Evolutionary conservation across 108 stramenopile genomes (phyloP), one percentile per base, ranked within the genome.

Genomic region (Ochromonas danica): DNA sequence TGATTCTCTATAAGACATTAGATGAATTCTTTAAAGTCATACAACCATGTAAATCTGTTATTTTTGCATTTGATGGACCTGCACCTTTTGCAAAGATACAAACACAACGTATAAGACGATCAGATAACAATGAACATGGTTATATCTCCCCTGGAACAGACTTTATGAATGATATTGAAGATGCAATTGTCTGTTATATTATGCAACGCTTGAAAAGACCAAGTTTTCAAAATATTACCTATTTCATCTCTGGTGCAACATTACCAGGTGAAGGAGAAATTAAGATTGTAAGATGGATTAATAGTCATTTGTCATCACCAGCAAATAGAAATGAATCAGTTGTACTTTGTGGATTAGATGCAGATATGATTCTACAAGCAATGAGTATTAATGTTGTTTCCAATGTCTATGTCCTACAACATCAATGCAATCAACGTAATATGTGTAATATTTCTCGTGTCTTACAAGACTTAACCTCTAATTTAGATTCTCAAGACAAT

Each of bases 1-100:
- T 6, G 22, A 51, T 6, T 14, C 6, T 51, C 14, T 51, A 14
- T 22, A 51, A 51, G 6, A 22, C 6, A 22, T 51, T 51, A 22
- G 45, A 51, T 51, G 45, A 51, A 14, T 6, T 51, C 22, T 51
- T 6, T 6, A 22, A 51, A 51, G 22, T 51, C 22, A 25, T 67
- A 6, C 3, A 31, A 14, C 63, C 63, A 10, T 10, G 31, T 3
- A 28, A 67, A 25, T 67, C 63, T 6, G 63, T 67, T 25, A 25
- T 67, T 36, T 33, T 67, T 10, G 63, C 63, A 25, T 67, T 67
- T 67, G 63, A 67, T 36, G 63, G 63, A 28, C 3, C 10, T 67
- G 63, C 63, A 10, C 63, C 63, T 28, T 67, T 35, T 36, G 63
- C 63, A 10, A 67, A 67, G 25, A 22, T 67, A 36, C 33, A 28